Percentiles rank a stretch among this genome's conserved stretches.
Evolutionary conservation across 768 basidiomycete genomes (phyloP).

Genomic region (Zangia roseola): DNA sequence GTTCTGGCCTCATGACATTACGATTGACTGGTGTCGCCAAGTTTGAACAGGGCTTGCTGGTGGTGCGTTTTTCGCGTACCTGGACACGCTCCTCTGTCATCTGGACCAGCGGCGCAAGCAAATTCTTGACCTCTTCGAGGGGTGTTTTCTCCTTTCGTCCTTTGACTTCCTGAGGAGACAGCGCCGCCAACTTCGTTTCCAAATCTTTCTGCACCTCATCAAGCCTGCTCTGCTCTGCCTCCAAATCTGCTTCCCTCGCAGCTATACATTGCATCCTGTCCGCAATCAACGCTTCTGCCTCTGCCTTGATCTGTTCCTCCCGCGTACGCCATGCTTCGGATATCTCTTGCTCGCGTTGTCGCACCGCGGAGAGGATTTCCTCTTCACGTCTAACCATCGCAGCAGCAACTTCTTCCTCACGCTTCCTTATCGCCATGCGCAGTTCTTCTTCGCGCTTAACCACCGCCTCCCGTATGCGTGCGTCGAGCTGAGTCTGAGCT

Average conservation of each 20-base stretch:
- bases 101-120: constrained; percentile 51
- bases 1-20: constrained; percentile 20
- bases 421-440: constrained; percentile 57
- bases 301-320: constrained; percentile 50
- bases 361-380: constrained; percentile 68
- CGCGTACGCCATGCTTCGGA: constrained; percentile 54
- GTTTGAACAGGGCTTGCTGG: constrained; percentile 21
- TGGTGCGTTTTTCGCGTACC: constrained; percentile 17
- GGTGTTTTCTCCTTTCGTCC: constrained; percentile 56
- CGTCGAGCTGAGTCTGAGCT: constrained; percentile 41
- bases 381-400: constrained; percentile 67
- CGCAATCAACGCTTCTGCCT: constrained; percentile 42
- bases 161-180: constrained; percentile 38
- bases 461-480: constrained; percentile 56
- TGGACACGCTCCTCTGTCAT: constrained; percentile 32
- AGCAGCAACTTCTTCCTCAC: constrained; percentile 67
- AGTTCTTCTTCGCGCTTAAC: constrained; percentile 67
- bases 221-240: constrained; percentile 49
- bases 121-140: constrained; percentile 74
- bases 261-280: constrained; percentile 48
- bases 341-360: constrained; percentile 61
- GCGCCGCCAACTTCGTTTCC: constrained; percentile 46
- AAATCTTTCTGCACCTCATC: constrained; percentile 47
- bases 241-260: constrained; percentile 52
- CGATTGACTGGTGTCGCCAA: constrained; percentile 54